Evolutionary conservation across 2,329 filamentous ascomycete species (phyloP).

Genomic region (Fusarium lateritium): DNA sequence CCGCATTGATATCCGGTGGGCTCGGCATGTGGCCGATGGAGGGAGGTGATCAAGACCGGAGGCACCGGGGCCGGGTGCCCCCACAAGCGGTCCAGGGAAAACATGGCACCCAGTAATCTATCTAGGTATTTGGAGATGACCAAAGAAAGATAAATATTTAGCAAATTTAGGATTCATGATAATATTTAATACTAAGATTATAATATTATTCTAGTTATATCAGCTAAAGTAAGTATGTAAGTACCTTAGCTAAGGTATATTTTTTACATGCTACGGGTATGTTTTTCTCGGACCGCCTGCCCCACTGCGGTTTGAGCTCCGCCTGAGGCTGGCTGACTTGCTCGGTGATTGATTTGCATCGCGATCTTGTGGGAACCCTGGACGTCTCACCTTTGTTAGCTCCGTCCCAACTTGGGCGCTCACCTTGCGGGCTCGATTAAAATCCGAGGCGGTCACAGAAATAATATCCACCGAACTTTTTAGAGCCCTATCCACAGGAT

Average conservation of each 20-base stretch:
- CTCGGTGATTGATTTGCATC: constrained; percentile 47
- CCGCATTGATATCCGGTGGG: constrained; percentile 30
- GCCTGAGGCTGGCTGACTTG: constrained; percentile 42
- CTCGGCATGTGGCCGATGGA: constrained; percentile 49
- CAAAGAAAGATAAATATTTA: too few relatives aligned
- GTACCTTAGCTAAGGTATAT: too few relatives aligned
- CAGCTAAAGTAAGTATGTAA: too few relatives aligned
- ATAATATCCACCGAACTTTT: constrained; percentile 27
- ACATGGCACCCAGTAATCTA: too few relatives aligned
- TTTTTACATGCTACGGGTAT: too few relatives aligned
- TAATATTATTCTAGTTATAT: too few relatives aligned
- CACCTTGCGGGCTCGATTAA: constrained; percentile 32
- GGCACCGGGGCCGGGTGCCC: constrained; percentile 40
- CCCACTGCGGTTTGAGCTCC: constrained; percentile 41
- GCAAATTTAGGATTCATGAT: too few relatives aligned
- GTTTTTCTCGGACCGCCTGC: too few relatives aligned
- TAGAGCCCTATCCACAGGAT: constrained; percentile 22
- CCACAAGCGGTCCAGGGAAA: not conserved
- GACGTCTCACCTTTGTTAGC: constrained; percentile 38
- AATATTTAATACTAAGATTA: too few relatives aligned
- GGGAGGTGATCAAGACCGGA: constrained; percentile 41
- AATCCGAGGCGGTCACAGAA: constrained; percentile 32
- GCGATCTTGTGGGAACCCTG: constrained; percentile 36
- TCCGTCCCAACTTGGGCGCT: constrained; percentile 20
- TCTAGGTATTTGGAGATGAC: too few relatives aligned